Evolutionary conservation across 164 flowering plant genomes (phyloP).

Genomic region (Macadamia integrifolia): DNA sequence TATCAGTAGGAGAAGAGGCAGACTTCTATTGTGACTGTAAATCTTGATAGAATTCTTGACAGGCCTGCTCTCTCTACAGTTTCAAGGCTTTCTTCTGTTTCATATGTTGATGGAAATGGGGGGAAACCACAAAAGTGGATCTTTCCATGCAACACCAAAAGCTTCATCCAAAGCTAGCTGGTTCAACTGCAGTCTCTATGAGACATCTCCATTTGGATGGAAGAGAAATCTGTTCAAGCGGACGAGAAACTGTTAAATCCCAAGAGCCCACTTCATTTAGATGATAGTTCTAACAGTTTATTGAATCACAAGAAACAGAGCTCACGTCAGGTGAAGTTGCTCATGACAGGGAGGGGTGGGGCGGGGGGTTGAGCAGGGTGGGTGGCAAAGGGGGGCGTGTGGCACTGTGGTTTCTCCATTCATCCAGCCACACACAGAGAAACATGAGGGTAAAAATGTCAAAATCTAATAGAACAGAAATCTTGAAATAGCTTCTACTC

Average conservation of each 20-base stretch:
- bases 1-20: neutral
- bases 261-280: constrained; percentile 11
- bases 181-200: constrained; percentile 38
- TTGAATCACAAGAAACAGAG: constrained; percentile 10
- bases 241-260: constrained; percentile 31
- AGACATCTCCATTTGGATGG: constrained; percentile 16
- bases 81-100: constrained; percentile 47
- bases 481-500: too few species aligned
- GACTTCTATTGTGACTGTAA: constrained; percentile 5
- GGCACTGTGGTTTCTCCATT: too few species aligned
- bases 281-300: constrained; percentile 1
- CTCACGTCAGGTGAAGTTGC: neutral
- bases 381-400: too few species aligned
- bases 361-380: too few species aligned
- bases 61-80: constrained; percentile 5
- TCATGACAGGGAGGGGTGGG: neutral
- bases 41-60: constrained; percentile 6
- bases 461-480: too few species aligned
- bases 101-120: constrained; percentile 41
- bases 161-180: constrained; percentile 92
- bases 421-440: too few species aligned
- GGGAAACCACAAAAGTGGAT: constrained; percentile 40
- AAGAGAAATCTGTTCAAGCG: constrained; percentile 54
- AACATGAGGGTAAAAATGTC: too few species aligned
- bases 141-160: constrained; percentile 75